A percentile compares a stretch with the other conserved stretches of the same genome.
These are phyloP conservation scores for Clarireedia paspali DNA, from an alignment of 2,329 filamentous ascomycete species.

Conservation along the genomic window DNA sequence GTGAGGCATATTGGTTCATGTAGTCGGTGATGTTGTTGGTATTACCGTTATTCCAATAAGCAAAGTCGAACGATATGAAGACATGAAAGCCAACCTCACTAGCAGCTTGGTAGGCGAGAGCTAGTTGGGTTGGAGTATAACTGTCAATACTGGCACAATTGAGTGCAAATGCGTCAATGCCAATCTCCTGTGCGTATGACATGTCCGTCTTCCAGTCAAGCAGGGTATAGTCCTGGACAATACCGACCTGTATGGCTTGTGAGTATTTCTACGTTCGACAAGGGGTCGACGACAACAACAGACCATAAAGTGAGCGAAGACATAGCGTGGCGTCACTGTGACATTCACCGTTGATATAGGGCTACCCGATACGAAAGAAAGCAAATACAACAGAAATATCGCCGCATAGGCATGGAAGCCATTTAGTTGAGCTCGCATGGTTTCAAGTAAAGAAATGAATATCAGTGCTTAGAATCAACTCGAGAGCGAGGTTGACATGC, in stretches of 20 bases:
- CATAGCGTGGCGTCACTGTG: slow-evolving; percentile 9
- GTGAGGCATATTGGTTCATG: slow-evolving; percentile 22
- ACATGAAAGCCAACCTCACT: slow-evolving; percentile 25
- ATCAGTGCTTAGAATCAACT: neutral
- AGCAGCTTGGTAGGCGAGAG: slow-evolving; percentile 25
- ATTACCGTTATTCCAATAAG: slow-evolving; percentile 29
- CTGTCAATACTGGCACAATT: slow-evolving; percentile 24
- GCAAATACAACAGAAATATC: neutral
- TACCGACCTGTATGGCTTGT: slow-evolving; percentile 12
- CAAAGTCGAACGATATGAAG: slow-evolving; percentile 30
- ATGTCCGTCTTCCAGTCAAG: slow-evolving; percentile 27
- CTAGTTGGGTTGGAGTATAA: slow-evolving; percentile 26
- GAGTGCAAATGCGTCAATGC: slow-evolving; percentile 30
- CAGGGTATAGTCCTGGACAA: slow-evolving; percentile 22
- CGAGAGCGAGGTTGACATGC: no score
- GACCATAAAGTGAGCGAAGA: slow-evolving; percentile 21
- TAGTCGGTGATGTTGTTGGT: slow-evolving; percentile 26
- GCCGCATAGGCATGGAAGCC: no score
- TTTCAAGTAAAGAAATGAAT: no score
- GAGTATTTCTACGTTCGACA: neutral
- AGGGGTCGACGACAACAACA: neutral
- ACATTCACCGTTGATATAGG: neutral
- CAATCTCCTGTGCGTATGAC: slow-evolving; percentile 27
- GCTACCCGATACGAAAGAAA: neutral
- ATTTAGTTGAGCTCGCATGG: no score